Evolutionary conservation across 73 alveolate species (phyloP).

Genomic region (Halteria grandinella): DNA sequence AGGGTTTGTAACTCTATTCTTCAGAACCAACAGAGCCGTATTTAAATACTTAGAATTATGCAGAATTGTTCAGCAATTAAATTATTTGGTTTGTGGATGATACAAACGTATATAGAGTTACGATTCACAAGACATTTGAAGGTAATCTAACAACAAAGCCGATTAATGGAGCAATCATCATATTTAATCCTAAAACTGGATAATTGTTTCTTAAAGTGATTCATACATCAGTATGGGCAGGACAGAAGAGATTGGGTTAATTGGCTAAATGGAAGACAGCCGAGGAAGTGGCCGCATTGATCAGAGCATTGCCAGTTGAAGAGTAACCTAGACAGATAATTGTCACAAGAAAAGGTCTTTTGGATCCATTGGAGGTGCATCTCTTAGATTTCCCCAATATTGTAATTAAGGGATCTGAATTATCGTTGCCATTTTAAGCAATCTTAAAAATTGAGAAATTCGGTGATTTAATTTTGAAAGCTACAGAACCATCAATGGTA

Average conservation of each 20-base stretch:
- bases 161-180: constrained; percentile 99
- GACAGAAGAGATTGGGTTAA: constrained; percentile 98
- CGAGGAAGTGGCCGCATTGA: constrained; percentile 99
- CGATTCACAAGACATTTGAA: constrained; percentile 99
- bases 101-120: constrained; percentile 99
- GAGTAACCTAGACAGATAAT: constrained; percentile 99
- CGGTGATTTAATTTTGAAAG: constrained; percentile 98
- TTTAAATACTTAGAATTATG: constrained; percentile 97
- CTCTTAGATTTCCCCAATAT: constrained; percentile 99
- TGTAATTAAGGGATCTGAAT: constrained; percentile 99
- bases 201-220: constrained; percentile 98
- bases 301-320: constrained; percentile 99
- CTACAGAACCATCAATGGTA: constrained; percentile 99
- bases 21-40: constrained; percentile 99
- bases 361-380: constrained; percentile 99
- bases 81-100: constrained; percentile 99
- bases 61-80: constrained; percentile 98
- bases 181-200: constrained; percentile 99
- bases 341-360: constrained; percentile 99
- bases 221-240: constrained; percentile 99
- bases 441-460: constrained; percentile 89
- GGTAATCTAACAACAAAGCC: constrained; percentile 99
- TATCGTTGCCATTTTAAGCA: constrained; percentile 99
- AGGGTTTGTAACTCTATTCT: constrained; percentile 99
- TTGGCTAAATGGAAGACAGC: constrained; percentile 99